Percentiles rank a stretch among this genome's conserved stretches.
phyloP scores from a whole-genome alignment of 1,139 yeast species.

The Sugiyamaella xylanicola region DNA sequence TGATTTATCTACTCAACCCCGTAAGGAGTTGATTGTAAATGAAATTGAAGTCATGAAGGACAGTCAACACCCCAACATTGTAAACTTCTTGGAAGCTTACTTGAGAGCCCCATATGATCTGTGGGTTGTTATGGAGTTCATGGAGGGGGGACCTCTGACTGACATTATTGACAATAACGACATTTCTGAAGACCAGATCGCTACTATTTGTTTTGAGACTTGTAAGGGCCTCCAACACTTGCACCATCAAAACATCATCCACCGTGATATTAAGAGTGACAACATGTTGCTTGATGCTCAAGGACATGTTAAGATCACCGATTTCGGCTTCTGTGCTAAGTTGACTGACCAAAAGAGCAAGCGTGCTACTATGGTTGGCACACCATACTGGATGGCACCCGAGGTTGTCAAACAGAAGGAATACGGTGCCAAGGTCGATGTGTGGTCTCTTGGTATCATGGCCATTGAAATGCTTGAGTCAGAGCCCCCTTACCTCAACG shows the following conservation, averaged over 20 bases:
- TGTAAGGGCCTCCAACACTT: slow-evolving; percentile 88
- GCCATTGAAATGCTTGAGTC: slow-evolving; percentile 98
- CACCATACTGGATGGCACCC: slow-evolving; percentile 99
- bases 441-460: slow-evolving; percentile 98
- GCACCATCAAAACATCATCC: slow-evolving; percentile 89
- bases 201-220: slow-evolving; percentile 88
- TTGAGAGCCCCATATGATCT: slow-evolving; percentile 57
- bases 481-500: slow-evolving; percentile 96
- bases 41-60: slow-evolving; percentile 95
- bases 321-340: slow-evolving; percentile 97
- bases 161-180: slow-evolving; percentile 83
- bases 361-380: slow-evolving; percentile 98
- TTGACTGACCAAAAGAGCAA: slow-evolving; percentile 89
- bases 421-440: slow-evolving; percentile 95
- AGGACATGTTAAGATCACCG: slow-evolving; percentile 94
- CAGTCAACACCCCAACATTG: slow-evolving; percentile 85
- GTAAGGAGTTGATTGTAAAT: slow-evolving; percentile 90
- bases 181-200: slow-evolving; percentile 87
- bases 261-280: slow-evolving; percentile 94
- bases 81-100: slow-evolving; percentile 86
- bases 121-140: slow-evolving; percentile 95
- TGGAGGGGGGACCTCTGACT: slow-evolving; percentile 89
- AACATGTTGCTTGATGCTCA: slow-evolving; percentile 82
- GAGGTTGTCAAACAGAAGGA: slow-evolving; percentile 97
- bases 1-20: slow-evolving; percentile 91